Evolutionary conservation across 2,329 filamentous ascomycete species (phyloP), one percentile per base, ranked within the genome.

Genomic region (Chalaropsis ovoidea): DNA sequence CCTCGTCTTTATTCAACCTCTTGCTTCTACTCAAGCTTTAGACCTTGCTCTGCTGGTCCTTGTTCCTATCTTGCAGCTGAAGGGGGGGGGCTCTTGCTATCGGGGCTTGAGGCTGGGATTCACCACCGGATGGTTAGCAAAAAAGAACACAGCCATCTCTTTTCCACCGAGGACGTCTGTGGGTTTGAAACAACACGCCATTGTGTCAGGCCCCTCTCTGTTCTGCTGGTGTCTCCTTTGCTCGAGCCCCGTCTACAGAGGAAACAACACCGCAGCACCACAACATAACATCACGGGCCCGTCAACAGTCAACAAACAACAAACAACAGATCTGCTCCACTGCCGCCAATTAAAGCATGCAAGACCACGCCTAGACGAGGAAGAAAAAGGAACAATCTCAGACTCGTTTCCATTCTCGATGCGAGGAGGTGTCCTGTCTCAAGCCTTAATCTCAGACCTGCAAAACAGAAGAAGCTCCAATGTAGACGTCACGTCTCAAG

Each of bases 371-470:
- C 47, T 24, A 17, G 10, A 39, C 35, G 35, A 39, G 11, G 47
- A 52, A 27, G 15, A 52, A 22, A 15, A 52, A 4, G n/a, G 24
- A 52, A 52, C 7, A 15, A 22, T 11, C 47, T 52, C 13, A 27
- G 24, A 24, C 47, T 52, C 47, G 11, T 27, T 52, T 52, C 11
- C 47, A 24, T 19, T 35, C 8, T 39, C 11, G 27, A 58, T 58
- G 54, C 24, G 6, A 58, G 54, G 54, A 58, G 54, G 7, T 19
- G 31, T 27, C 17, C 17, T 39, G 54, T 58, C 54, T 58, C 31
- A 35, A 39, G 54, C 27, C 54, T 58, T 58, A 58, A 58, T 58
- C 54, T 58, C 54, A 58, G 24, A 39, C 54, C 54, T 52, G 19
- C 35, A 39, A 39, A 27, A 27, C 11, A n/a, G n/a, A 17, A 56